Base-by-base conservation (phyloP, 345 rosid species). In the Sisymbrium altissimum region DNA sequence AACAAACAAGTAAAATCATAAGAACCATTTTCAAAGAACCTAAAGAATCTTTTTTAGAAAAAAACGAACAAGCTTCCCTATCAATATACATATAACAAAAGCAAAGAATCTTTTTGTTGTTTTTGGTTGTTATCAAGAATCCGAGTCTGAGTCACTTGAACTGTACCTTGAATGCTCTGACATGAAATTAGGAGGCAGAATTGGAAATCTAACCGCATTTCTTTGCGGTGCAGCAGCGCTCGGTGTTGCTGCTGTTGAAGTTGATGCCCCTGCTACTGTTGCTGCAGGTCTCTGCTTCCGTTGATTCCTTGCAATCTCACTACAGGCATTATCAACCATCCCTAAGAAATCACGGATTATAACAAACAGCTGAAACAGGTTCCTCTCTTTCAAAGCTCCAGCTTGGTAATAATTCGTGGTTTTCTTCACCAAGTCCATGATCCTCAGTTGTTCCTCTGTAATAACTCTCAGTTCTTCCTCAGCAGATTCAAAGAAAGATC, bases 371-470 rank as follows among this genome's bases (percentile, higher is more conserved):
- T 84, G 89, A 64, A 93, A 85, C 23, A 83, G 80, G 13, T 71
- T 73, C 15, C 79, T 85, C 78, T 76, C 88, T 61, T 78, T 88
- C 48, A 86, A 77, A n/a, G 83, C 81, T 27, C 91, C 90, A 38
- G 91, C 83, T 74, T 93, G 97, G 71, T 86, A 94, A 70, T 94
- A 94, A 23, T 83, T 92, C 9, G 91, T 82, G 25, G 97, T 94
- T 79, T 60, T 83, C 82, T 67, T 87, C 64, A 94, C 98, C 21
- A 84, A 57, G 25, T 85, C 91, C 84, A 83, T 75, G 17, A 86
- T 86, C 54, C 86, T 83, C 2, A 17, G 49, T 41, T 89, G 91
- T 63, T 86, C 91, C 46, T 82, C 84, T 45, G 67, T 80, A 68
- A 87, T 46, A 3, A 61, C 61, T 17, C 70, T 80, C 12, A 91